Evolutionary conservation across 2,329 filamentous ascomycete genomes (phyloP), one percentile per base, ranked within the genome.

Genomic region (Rosellinia necatrix): DNA sequence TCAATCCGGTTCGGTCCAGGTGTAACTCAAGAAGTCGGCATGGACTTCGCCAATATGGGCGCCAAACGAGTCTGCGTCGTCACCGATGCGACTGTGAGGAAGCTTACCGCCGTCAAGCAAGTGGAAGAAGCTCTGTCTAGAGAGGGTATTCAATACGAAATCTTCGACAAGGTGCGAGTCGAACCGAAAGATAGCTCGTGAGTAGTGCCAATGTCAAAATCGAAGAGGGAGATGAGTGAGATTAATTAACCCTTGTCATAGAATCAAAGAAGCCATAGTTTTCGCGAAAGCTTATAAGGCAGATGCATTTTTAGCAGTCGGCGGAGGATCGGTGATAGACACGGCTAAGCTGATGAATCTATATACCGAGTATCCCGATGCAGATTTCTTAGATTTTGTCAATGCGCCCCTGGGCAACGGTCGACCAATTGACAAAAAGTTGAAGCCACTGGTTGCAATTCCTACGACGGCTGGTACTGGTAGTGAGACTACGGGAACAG

Each of bases 331-430:
- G 34, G 94, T 97, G 63, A 99, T 99, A 64, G 94, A 99, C 75
- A 99, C 94, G 1, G 93, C 94, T 51, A 99, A 99, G 75, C 81
- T 99, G 53, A 97, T 99, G 92, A 99, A 99, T 70, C 82, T 99
- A 0, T 97, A 97, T 76, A 90, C 88, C 1, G 87, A 85, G 60
- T 97, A 92, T 70, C 92, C 92, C 0, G 89, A 97, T 6, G 93
- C 93, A 29, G 90, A 94, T 66, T 97, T 99, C 70, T 81, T 97
- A 30, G 93, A 99, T 78, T 99, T 99, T 67, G 94, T 99, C 73
- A 97, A 97, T 69, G 93, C 93, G 0, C 94, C 94, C 0, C 78
- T 97, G 0, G 94, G 94, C 56, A 91, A 89, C 60, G 94, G 94
- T 3, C 75, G 84, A 21, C 90, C 91, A 0, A 88, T 96, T 57